Percentiles rank a stretch among this genome's conserved stretches.
Evolutionary conservation across 169 alveolate genomes (phyloP).

Genomic region (Eimeria necatrix): DNA sequence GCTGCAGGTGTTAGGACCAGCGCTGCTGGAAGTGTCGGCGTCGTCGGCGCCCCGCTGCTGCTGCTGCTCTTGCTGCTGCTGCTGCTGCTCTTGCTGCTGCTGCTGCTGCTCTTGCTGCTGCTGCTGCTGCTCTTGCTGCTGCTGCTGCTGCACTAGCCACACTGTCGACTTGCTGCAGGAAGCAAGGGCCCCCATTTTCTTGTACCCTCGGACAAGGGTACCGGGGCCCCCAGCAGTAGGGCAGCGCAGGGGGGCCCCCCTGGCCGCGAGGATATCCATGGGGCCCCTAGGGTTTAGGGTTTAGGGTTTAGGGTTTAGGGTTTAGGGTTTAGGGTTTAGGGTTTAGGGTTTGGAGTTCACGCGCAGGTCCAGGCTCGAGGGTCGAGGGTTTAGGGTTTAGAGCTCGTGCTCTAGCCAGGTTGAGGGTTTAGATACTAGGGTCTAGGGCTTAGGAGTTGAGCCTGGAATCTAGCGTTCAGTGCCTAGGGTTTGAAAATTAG

Average conservation of each 20-base stretch:
- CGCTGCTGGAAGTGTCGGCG: not conserved
- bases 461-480: no score
- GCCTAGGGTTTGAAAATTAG: no score
- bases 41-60: not conserved
- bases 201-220: not conserved
- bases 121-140: not conserved
- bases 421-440: no score
- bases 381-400: no score
- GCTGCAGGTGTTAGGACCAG: not conserved
- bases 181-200: not conserved
- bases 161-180: slow-evolving; percentile 43
- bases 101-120: slow-evolving; percentile 25
- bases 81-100: slow-evolving; percentile 4
- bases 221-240: not conserved
- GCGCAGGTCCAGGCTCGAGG: no score
- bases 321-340: no score
- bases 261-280: no score
- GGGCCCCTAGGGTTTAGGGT: slow-evolving; percentile 29
- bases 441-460: no score
- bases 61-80: not conserved
- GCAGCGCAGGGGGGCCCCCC: slow-evolving; percentile 3
- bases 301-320: slow-evolving; percentile 5
- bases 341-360: no score
- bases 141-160: not conserved
- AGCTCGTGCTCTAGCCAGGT: no score